These are phyloP conservation scores for Eucalyptus cloeziana DNA, from an alignment of 345 rosid species.

Conservation along the genomic window DNA sequence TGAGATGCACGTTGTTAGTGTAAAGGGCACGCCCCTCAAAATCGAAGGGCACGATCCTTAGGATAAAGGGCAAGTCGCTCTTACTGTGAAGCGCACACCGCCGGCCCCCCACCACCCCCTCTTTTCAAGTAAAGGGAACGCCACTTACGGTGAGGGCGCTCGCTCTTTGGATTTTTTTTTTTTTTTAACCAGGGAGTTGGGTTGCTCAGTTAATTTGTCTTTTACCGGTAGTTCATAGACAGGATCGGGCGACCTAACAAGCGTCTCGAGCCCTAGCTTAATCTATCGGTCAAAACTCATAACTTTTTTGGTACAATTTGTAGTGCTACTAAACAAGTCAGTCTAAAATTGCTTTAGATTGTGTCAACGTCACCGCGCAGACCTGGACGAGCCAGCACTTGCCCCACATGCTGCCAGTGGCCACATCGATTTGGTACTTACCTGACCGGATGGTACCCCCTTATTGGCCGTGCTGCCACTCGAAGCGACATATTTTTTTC, in stretches of 20 bases:
- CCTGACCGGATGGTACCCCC: not conserved
- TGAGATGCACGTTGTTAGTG: too few relatives aligned
- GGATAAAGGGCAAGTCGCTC: not conserved
- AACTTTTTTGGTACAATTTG: not conserved
- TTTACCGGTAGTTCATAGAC: not conserved
- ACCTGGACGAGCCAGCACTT: not conserved
- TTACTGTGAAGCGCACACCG: too few relatives aligned
- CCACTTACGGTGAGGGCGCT: not conserved
- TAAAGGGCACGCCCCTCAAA: too few relatives aligned
- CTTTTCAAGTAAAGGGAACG: too few relatives aligned
- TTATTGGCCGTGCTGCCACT: not conserved
- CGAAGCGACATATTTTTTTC: not conserved
- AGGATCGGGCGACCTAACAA: not conserved
- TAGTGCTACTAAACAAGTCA: not conserved
- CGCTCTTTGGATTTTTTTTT: not conserved
- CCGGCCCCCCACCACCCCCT: too few relatives aligned
- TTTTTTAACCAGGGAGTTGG: not conserved
- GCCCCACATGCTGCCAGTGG: not conserved
- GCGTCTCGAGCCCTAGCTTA: not conserved
- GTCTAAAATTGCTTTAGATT: not conserved
- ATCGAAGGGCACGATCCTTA: not conserved
- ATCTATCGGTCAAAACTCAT: not conserved
- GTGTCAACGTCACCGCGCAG: not conserved
- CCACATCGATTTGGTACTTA: not conserved
- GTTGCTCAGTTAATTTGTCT: not conserved